Evolutionary conservation across 176 grass and related monocot genomes (phyloP).

Genomic region (Oryza officinalis): DNA sequence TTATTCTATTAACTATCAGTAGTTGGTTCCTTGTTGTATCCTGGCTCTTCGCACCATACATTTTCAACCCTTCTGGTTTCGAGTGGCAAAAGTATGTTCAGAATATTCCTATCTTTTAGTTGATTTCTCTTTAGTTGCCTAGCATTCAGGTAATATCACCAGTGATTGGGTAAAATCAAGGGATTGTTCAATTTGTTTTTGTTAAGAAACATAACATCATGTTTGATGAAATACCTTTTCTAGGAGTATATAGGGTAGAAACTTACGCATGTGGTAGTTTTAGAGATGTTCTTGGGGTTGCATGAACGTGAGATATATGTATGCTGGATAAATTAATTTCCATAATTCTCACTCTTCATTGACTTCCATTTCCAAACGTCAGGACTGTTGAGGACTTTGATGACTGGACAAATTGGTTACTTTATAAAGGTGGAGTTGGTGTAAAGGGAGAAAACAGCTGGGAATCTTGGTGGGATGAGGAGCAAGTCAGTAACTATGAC

Average conservation of each 20-base stretch:
- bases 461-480: conserved; percentile 98
- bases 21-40: conserved; percentile 96
- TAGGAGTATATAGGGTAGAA: conserved; percentile 13
- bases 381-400: conserved; percentile 97
- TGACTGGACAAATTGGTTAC: conserved; percentile 93
- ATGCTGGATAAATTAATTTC: background rate
- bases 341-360: background rate
- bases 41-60: conserved; percentile 96
- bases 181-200: background rate
- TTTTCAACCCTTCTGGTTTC: conserved; percentile 99
- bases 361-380: conserved; percentile 9
- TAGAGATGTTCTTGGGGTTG: background rate
- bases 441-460: conserved; percentile 93
- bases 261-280: background rate
- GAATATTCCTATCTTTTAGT: background rate
- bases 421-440: conserved; percentile 97
- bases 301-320: background rate
- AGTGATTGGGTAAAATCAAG: background rate
- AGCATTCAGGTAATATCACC: background rate
- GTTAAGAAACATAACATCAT: background rate
- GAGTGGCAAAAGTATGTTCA: conserved; percentile 97
- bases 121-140: background rate
- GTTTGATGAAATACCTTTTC: conserved; percentile 2
- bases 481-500: conserved; percentile 56
- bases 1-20: conserved; percentile 89